Evolutionary conservation across 2,329 filamentous ascomycete species (phyloP).

Genomic region (Curvularia eragrostidis): DNA sequence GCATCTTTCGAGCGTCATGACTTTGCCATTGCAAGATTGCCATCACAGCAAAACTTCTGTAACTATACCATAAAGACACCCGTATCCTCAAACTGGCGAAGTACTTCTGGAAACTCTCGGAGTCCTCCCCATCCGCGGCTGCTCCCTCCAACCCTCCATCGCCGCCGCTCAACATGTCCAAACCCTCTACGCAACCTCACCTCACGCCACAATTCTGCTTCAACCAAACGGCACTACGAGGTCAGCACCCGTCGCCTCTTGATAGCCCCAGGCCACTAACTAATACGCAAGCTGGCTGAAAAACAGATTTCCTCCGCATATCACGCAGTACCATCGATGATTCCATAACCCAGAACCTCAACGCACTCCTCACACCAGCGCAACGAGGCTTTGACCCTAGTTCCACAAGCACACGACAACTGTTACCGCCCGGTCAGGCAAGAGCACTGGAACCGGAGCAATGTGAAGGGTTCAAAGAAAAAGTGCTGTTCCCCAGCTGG

Average conservation of each 20-base stretch:
- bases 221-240: slow-evolving; percentile 58
- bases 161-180: slow-evolving; percentile 48
- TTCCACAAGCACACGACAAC: slow-evolving; percentile 71
- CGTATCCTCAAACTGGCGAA: slow-evolving; percentile 34
- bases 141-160: neutral
- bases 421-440: slow-evolving; percentile 55
- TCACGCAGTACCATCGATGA: slow-evolving; percentile 89
- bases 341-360: slow-evolving; percentile 90
- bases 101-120: slow-evolving; percentile 38
- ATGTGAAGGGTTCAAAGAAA: slow-evolving; percentile 76
- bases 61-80: neutral
- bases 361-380: slow-evolving; percentile 82
- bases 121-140: slow-evolving; percentile 1
- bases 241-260: slow-evolving; percentile 36
- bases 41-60: neutral
- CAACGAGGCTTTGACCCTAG: slow-evolving; percentile 76
- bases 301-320: slow-evolving; percentile 83
- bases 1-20: slow-evolving; percentile 19
- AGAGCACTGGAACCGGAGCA: slow-evolving; percentile 65
- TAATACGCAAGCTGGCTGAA: slow-evolving; percentile 35
- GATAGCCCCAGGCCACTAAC: slow-evolving; percentile 38
- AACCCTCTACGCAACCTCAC: slow-evolving; percentile 48
- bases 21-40: slow-evolving; percentile 10
- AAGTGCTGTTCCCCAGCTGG: slow-evolving; percentile 88
- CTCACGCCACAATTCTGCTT: slow-evolving; percentile 61